Evolutionary conservation across 2,329 filamentous ascomycete genomes (phyloP).

Genomic region (Talaromyces atroroseus): DNA sequence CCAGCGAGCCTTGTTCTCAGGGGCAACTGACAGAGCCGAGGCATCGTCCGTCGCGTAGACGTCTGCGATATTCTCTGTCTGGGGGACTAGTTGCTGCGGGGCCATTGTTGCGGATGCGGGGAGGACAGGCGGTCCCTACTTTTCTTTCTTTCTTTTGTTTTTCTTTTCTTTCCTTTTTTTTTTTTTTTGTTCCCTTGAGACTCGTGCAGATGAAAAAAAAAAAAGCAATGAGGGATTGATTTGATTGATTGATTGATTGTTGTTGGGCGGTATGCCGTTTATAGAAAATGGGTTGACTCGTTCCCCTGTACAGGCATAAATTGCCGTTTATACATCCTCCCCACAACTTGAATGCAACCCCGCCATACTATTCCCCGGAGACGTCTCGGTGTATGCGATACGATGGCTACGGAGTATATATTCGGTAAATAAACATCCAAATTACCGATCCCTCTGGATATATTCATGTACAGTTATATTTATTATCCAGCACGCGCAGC

Average conservation of each 20-base stretch:
- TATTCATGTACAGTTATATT: not conserved
- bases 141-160: not conserved
- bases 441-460: too few relatives aligned
- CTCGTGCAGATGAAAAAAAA: not conserved
- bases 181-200: not conserved
- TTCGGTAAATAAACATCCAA: not conserved
- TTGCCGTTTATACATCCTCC: not conserved
- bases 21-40: slow-evolving; percentile 66
- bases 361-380: not conserved
- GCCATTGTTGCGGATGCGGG: slow-evolving; percentile 29
- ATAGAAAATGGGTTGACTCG: too few relatives aligned
- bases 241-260: not conserved
- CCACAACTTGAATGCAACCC: not conserved
- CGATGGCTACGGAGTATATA: not conserved
- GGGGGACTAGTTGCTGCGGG: slow-evolving; percentile 57
- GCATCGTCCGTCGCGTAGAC: slow-evolving; percentile 77
- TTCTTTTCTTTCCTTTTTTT: not conserved
- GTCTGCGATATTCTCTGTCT: slow-evolving; percentile 67
- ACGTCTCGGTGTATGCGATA: not conserved
- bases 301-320: not conserved
- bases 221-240: not conserved
- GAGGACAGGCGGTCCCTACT: not conserved
- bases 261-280: too few relatives aligned
- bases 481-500: not conserved
- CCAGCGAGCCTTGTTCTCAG: slow-evolving; percentile 68